A percentile compares a stretch with the other conserved stretches of the same genome.
These are phyloP conservation scores for Penicillium sp. DNA, from an alignment of 2,329 filamentous ascomycete species.

Conservation along the genomic window DNA sequence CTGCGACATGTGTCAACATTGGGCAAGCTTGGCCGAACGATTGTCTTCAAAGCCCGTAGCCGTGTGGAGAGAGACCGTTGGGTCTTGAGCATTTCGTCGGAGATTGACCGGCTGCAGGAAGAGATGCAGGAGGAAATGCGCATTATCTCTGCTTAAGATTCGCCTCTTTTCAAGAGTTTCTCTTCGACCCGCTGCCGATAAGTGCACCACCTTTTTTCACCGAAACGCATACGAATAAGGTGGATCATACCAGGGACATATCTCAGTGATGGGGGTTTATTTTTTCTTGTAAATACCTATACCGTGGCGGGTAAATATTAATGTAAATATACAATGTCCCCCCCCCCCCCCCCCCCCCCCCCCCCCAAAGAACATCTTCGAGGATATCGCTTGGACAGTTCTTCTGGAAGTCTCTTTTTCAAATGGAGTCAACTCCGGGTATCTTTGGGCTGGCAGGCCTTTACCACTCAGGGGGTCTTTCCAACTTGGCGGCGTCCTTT, in stretches of 20 bases:
- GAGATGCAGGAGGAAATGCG: constrained; percentile 46
- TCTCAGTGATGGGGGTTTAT: too few species aligned
- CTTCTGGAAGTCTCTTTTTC: too few species aligned
- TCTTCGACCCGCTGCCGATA: too few species aligned
- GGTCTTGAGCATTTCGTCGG: constrained; percentile 60
- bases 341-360: too few species aligned
- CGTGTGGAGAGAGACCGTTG: constrained; percentile 62
- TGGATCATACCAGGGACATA: too few species aligned
- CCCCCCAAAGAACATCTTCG: too few species aligned
- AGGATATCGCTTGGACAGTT: too few species aligned
- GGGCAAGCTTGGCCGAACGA: constrained; percentile 55
- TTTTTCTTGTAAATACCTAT: too few species aligned
- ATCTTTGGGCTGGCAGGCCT: too few species aligned
- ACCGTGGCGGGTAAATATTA: constrained; percentile 4
- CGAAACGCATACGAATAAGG: too few species aligned
- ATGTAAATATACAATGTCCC: constrained; percentile 10
- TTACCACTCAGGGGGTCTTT: constrained; percentile 17
- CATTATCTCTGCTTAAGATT: constrained; percentile 26
- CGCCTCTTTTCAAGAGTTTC: background rate
- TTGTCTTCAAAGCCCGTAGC: constrained; percentile 61
- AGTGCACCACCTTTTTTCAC: too few species aligned
- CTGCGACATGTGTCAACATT: constrained; percentile 56
- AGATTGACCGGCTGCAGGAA: constrained; percentile 56
- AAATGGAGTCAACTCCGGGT: too few species aligned
- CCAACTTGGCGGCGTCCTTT: constrained; percentile 34